Evolutionary conservation across 495 filamentous ascomycete genomes (phyloP).

Genomic region (Talaromyces thailandensis): DNA sequence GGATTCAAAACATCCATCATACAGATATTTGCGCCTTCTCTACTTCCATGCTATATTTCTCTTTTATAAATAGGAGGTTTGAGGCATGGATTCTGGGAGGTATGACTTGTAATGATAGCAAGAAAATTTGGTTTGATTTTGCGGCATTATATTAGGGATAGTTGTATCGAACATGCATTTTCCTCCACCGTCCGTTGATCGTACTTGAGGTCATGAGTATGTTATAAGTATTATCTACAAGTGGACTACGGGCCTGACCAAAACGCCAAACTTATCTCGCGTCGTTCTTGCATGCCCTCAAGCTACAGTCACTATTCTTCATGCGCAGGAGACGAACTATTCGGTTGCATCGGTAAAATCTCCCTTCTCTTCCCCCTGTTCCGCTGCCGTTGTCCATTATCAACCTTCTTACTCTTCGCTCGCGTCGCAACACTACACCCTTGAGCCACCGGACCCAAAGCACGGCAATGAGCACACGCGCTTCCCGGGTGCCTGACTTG

Average conservation of each 20-base stretch:
- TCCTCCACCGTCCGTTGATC: neutral
- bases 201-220: neutral
- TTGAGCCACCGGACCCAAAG: neutral
- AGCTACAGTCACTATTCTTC: neutral
- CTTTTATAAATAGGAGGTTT: neutral
- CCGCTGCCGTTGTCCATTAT: neutral
- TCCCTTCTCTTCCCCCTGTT: neutral
- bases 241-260: neutral
- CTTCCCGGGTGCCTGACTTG: neutral
- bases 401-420: neutral
- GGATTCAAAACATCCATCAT: neutral
- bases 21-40: neutral
- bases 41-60: neutral
- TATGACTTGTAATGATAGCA: constrained; percentile 5
- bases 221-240: neutral
- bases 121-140: neutral
- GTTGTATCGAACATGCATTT: neutral
- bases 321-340: neutral
- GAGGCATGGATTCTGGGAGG: neutral
- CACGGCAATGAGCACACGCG: neutral
- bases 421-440: constrained; percentile 1
- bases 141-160: neutral
- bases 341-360: neutral
- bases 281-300: neutral
- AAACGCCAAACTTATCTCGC: too few relatives aligned